These are phyloP conservation scores for Aspergillus hancockii DNA, from an alignment of 495 filamentous ascomycete genomes.

Conservation along the genomic window DNA sequence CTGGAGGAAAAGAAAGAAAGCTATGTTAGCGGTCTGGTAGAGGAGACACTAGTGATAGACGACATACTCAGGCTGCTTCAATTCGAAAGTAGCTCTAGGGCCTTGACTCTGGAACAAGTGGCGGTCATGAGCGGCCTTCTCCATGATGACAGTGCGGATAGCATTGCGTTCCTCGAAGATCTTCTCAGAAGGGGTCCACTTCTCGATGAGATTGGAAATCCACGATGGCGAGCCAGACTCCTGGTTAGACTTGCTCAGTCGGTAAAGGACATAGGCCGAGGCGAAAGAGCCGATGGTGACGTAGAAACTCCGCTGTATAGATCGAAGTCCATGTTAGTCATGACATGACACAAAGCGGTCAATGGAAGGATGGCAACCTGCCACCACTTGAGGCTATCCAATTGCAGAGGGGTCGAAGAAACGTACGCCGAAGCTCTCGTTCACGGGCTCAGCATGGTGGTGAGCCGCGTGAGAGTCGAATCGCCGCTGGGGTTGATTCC, in stretches of 20 bases:
- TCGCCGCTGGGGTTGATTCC: constrained; percentile 45
- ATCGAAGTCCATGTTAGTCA: constrained; percentile 19
- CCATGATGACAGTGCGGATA: constrained; percentile 62
- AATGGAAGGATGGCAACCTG: background rate
- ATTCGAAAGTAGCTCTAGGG: constrained; percentile 44
- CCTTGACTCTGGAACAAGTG: constrained; percentile 62
- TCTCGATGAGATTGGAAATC: constrained; percentile 59
- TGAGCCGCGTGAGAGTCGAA: constrained; percentile 46
- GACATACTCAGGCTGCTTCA: constrained; percentile 73
- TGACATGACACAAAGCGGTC: constrained; percentile 10
- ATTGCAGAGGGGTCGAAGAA: constrained; percentile 19
- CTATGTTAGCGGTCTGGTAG: constrained; percentile 9
- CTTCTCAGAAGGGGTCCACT: constrained; percentile 50
- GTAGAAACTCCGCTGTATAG: constrained; percentile 64
- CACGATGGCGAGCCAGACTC: constrained; percentile 52
- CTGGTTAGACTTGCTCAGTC: constrained; percentile 39
- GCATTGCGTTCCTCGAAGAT: constrained; percentile 60
- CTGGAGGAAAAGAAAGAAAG: constrained; percentile 34
- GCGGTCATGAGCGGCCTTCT: constrained; percentile 69
- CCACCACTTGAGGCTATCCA: background rate
- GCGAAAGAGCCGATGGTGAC: constrained; percentile 60
- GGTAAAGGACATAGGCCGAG: constrained; percentile 58
- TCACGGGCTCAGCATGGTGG: constrained; percentile 53
- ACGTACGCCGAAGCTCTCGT: constrained; percentile 67
- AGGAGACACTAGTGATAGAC: background rate